Percentiles rank a stretch among this genome's conserved stretches.
phyloP scores from a whole-genome alignment of 129 eudicot species.

The Arctium minus region DNA sequence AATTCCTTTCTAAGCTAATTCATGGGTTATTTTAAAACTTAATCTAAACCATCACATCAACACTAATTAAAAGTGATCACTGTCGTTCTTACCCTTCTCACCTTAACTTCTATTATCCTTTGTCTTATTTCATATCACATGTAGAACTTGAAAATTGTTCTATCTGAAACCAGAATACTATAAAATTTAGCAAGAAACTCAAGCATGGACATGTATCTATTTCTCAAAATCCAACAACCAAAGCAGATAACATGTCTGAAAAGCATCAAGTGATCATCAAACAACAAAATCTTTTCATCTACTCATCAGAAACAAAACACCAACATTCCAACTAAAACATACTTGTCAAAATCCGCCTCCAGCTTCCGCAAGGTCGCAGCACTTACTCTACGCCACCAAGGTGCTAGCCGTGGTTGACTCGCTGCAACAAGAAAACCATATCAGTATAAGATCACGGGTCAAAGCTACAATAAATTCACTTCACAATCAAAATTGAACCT shows the following conservation, averaged over 20 bases:
- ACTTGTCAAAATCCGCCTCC: not conserved
- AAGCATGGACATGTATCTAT: not conserved
- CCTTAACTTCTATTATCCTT: too few relatives aligned
- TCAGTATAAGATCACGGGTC: not conserved
- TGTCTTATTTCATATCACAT: not conserved
- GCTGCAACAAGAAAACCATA: not conserved
- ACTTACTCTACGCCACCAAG: slow-evolving; percentile 25
- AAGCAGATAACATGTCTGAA: not conserved
- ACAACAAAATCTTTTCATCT: not conserved
- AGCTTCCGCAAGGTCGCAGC: not conserved
- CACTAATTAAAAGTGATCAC: too few relatives aligned
- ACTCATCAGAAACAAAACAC: not conserved
- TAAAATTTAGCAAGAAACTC: not conserved
- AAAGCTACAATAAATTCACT: not conserved
- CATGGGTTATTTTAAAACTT: too few relatives aligned
- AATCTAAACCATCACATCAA: too few relatives aligned
- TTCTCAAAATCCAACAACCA: not conserved
- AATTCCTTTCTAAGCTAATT: too few relatives aligned
- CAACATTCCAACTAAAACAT: not conserved
- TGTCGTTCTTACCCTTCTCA: too few relatives aligned
- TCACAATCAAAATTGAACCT: not conserved
- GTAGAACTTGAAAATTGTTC: not conserved
- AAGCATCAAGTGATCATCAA: not conserved
- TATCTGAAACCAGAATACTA: too few relatives aligned
- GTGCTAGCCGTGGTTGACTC: slow-evolving; percentile 37